phyloP scores from a whole-genome alignment of 2,329 filamentous ascomycete genomes.

The Stachybotrys chlorohalonatus region DNA sequence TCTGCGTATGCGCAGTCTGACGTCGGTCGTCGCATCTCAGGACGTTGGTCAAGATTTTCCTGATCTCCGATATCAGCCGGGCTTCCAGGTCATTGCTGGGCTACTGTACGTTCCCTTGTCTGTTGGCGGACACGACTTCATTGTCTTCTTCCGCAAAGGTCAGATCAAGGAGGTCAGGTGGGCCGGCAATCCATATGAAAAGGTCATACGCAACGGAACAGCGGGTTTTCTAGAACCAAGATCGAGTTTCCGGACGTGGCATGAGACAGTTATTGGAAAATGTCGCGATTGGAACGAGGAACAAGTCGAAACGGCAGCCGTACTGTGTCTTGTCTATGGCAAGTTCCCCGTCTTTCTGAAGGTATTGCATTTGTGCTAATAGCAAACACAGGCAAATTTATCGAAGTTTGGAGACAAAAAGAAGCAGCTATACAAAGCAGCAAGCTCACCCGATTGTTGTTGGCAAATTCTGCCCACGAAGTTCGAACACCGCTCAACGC shows the following conservation, averaged over 20 bases:
- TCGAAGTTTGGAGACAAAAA: constrained; percentile 88
- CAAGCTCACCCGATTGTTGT: constrained; percentile 65
- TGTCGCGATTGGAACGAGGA: constrained; percentile 85
- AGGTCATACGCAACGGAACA: constrained; percentile 62
- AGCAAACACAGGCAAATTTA: constrained; percentile 52
- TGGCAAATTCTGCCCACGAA: constrained; percentile 87
- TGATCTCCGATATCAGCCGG: constrained; percentile 69
- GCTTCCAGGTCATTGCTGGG: constrained; percentile 70
- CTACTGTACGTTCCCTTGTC: constrained; percentile 76
- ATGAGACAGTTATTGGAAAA: constrained; percentile 71
- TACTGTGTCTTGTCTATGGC: constrained; percentile 80
- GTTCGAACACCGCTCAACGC: constrained; percentile 85
- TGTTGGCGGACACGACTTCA: constrained; percentile 69
- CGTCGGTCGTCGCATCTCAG: constrained; percentile 67
- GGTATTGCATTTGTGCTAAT: constrained; percentile 2
- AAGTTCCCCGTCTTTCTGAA: constrained; percentile 23
- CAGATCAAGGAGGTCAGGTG: constrained; percentile 71
- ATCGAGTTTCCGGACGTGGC: constrained; percentile 73
- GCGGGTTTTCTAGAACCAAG: constrained; percentile 67
- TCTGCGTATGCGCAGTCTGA: constrained; percentile 64
- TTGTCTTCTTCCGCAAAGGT: constrained; percentile 79
- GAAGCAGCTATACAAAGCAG: constrained; percentile 76
- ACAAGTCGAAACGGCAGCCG: constrained; percentile 80
- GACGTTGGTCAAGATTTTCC: constrained; percentile 71
- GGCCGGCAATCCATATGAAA: constrained; percentile 83